Evolutionary conservation across 2,329 filamentous ascomycete genomes (phyloP).

Genomic region (Pseudogymnoascus sp.): DNA sequence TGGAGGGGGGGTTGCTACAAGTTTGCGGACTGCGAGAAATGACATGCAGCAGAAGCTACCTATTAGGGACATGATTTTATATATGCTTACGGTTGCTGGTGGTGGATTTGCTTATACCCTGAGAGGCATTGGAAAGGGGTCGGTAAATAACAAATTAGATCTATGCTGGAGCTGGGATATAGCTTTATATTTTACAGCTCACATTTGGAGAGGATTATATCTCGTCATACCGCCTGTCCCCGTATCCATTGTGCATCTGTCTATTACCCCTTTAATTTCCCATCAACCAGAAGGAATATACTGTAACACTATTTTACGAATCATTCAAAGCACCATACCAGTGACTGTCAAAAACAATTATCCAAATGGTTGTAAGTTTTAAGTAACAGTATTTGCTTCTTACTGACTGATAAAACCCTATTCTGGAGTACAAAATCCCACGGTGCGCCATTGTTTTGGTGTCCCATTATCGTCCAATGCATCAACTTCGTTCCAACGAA

Average conservation of each 20-base stretch:
- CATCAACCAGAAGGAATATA: neutral
- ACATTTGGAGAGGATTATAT: neutral
- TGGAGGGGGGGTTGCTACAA: constrained; percentile 34
- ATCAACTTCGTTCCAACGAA: neutral
- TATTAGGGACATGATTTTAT: constrained; percentile 2
- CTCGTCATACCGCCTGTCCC: neutral
- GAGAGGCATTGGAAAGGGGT: neutral
- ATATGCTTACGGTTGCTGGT: constrained; percentile 9
- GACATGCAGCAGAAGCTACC: constrained; percentile 1
- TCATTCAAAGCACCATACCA: no score
- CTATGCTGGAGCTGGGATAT: neutral
- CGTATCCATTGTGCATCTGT: neutral
- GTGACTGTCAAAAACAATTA: neutral
- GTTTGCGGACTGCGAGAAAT: constrained; percentile 85
- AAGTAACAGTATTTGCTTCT: neutral
- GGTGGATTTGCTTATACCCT: constrained; percentile 5
- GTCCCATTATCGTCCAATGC: neutral
- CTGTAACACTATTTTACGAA: neutral
- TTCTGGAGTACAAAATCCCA: neutral
- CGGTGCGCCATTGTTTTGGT: neutral
- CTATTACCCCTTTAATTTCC: neutral
- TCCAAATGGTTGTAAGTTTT: neutral
- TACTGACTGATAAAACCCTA: neutral
- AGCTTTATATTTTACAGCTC: neutral
- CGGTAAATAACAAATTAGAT: neutral